Base-by-base conservation (phyloP, 2,329 filamentous ascomycete species). In the Bipolaris oryzae region DNA sequence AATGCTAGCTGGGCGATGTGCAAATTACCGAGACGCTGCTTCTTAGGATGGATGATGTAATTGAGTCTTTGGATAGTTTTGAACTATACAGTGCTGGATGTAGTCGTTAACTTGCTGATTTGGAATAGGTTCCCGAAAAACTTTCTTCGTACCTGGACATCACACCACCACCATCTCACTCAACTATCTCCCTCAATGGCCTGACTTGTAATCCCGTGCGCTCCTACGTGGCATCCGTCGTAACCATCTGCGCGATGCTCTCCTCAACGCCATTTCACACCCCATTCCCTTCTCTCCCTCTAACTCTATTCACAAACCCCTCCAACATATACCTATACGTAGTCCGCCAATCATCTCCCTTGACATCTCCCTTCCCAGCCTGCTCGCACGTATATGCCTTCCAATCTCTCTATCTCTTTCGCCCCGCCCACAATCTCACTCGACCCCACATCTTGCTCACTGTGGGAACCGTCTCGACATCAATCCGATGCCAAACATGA, bases 301-400 rank as follows among this genome's bases (percentile, higher is more conserved):
- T 70, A 1, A 76, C 63, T 13, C 55, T 57, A 37, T 75, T 66
- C 21, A 76, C 73, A 61, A 78, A 77, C 13, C 66, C 69, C 53
- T 77, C 73, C 7, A 77, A 53, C 59, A 73, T 69, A 45, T 73
- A 74, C 11, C 74, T 58, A 61, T 77, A 77, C 18, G 74, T 75
- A 11, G 64, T 58, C 74, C 75, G 77, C 54, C 55, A 72, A 3
- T 53, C 48, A 61, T 74, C 61, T 5, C 58, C 69, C 52, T 54
- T 61, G 35, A 39, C 59, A 7, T 58, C 59, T 3, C 38, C 69
- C 10, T 62, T 74, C 6, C 63, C 64, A 41, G 28, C 74, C 39
- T 70, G 64, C 1, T 67, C 68, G 73, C 74, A 78, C 13, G 68
- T 63, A 45, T 69, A 68, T 15, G 46, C 57, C 55, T 67, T 68